These are phyloP conservation scores for Santalum album DNA, from an alignment of 164 flowering plant species.

Conservation along the genomic window DNA sequence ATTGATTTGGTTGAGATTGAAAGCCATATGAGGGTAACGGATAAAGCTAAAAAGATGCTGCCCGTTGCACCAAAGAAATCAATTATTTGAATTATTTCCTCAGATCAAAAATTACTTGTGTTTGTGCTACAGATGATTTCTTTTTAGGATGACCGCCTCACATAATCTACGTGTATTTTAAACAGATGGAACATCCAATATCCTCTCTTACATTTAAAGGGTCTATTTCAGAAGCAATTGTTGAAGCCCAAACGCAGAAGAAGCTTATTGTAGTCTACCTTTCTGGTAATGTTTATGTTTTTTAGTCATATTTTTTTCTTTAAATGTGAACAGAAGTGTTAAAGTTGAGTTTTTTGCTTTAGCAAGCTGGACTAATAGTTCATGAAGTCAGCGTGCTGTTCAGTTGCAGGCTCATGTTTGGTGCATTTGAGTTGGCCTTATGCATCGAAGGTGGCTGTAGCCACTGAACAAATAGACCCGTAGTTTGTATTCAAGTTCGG, in stretches of 20 bases:
- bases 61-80: too few relatives aligned
- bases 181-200: slow-evolving; percentile 56
- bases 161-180: background rate
- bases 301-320: background rate
- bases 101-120: background rate
- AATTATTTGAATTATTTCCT: too few relatives aligned
- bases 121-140: background rate
- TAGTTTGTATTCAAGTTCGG: too few relatives aligned
- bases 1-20: too few relatives aligned
- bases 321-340: background rate
- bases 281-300: slow-evolving; percentile 35
- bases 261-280: slow-evolving; percentile 67
- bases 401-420: too few relatives aligned
- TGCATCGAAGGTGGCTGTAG: too few relatives aligned
- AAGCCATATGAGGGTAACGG: too few relatives aligned
- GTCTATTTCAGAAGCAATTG: slow-evolving; percentile 57
- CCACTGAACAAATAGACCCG: too few relatives aligned
- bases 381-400: background rate
- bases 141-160: background rate
- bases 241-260: slow-evolving; percentile 55
- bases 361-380: background rate
- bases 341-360: background rate
- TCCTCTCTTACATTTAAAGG: slow-evolving; percentile 49
- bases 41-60: too few relatives aligned
- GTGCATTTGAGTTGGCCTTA: too few relatives aligned